Percentiles rank a stretch among this genome's conserved stretches.
These are phyloP conservation scores for Pilaira anomala DNA, from an alignment of 192 early-diverging fungal genomes.

Conservation along the genomic window DNA sequence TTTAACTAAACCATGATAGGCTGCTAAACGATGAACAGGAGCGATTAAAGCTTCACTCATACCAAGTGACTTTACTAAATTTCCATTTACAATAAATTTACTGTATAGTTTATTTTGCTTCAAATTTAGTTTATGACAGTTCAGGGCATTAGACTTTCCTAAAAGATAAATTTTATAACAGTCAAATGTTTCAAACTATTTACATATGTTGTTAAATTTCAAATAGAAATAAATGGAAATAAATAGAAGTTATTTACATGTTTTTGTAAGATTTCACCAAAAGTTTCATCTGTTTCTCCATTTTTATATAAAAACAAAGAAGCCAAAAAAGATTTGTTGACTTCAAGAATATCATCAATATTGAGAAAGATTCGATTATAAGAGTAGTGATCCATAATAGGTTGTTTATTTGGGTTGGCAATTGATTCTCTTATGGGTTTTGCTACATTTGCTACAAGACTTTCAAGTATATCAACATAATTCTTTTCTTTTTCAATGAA, in stretches of 20 bases:
- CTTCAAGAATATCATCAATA: constrained; percentile 48
- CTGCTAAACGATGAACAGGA: constrained; percentile 21
- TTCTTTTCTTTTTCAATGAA: background rate
- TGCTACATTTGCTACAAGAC: background rate
- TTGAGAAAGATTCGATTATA: constrained; percentile 55
- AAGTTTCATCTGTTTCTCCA: background rate
- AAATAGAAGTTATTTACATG: background rate
- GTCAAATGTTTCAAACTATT: background rate
- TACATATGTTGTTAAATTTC: background rate
- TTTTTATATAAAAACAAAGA: constrained; percentile 11
- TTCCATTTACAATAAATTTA: background rate
- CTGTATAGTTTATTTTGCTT: background rate
- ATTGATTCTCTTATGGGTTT: background rate
- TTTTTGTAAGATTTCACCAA: constrained; percentile 4
- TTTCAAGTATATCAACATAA: background rate
- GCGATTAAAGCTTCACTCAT: constrained; percentile 19
- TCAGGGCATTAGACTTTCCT: background rate
- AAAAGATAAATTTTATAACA: constrained; percentile 8
- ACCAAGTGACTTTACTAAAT: background rate
- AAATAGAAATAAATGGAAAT: background rate
- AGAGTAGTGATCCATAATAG: constrained; percentile 48
- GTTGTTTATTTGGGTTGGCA: background rate
- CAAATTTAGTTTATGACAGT: background rate
- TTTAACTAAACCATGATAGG: constrained; percentile 20
- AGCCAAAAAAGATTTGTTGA: constrained; percentile 50